Evolutionary conservation across 1,284 basidiomycete genomes (phyloP).

Genomic region (Takashimella tepidaria): DNA sequence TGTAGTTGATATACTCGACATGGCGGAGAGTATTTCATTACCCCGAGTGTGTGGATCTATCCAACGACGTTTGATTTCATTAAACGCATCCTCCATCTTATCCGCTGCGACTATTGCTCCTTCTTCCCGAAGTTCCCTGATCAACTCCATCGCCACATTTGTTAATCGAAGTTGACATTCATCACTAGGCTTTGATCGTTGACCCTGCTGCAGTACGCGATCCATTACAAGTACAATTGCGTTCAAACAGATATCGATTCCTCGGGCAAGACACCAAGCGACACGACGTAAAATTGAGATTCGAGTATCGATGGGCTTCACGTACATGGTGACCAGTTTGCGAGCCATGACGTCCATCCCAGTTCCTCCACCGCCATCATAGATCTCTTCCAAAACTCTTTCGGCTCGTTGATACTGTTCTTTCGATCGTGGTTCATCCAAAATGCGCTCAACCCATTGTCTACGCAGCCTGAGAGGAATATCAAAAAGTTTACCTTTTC

Average conservation of each 20-base stretch:
- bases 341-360: slow-evolving; percentile 7
- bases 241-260: slow-evolving; percentile 1
- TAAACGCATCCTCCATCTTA: slow-evolving; percentile 9
- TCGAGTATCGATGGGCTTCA: background rate
- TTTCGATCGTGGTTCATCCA: background rate
- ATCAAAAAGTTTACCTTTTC: background rate
- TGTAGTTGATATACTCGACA: background rate
- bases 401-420: background rate
- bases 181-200: no score
- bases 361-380: slow-evolving; percentile 14
- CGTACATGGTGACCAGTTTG: background rate
- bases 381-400: slow-evolving; percentile 7
- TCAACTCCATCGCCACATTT: background rate
- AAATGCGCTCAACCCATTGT: background rate
- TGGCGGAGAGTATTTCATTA: background rate
- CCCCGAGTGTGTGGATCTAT: background rate
- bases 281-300: slow-evolving; percentile 7
- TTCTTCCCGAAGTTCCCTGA: slow-evolving; percentile 10
- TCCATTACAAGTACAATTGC: background rate
- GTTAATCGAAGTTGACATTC: no score
- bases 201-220: no score
- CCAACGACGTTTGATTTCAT: background rate
- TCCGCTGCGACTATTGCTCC: slow-evolving; percentile 6
- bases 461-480: background rate
- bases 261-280: slow-evolving; percentile 15